A percentile compares a stretch with the other conserved stretches of the same genome.
phyloP scores from a whole-genome alignment of 1,284 basidiomycete genomes.

The Sanghuangporus baumii region DNA sequence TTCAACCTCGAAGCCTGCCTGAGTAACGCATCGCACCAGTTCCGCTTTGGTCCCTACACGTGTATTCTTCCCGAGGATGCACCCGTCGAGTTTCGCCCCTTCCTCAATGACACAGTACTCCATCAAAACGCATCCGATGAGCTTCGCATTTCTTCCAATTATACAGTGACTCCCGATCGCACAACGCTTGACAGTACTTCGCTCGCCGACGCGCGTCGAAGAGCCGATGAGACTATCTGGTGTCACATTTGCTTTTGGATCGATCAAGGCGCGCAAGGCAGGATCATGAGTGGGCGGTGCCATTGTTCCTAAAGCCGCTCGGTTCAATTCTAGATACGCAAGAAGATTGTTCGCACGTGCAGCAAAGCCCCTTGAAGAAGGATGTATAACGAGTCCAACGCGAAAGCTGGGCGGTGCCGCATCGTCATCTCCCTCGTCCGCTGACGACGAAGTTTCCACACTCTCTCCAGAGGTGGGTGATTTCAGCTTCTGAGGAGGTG shows the following conservation, averaged over 20 bases:
- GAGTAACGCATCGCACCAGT: slow-evolving; percentile 81
- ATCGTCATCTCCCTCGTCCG: slow-evolving; percentile 35
- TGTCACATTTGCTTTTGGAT: slow-evolving; percentile 81
- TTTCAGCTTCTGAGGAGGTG: slow-evolving; percentile 19
- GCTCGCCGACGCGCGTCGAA: slow-evolving; percentile 79
- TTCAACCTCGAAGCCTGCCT: slow-evolving; percentile 80
- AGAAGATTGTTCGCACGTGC: slow-evolving; percentile 82
- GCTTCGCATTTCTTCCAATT: slow-evolving; percentile 83
- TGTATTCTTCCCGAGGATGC: slow-evolving; percentile 80
- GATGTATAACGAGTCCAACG: slow-evolving; percentile 57
- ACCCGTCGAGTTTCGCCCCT: slow-evolving; percentile 89
- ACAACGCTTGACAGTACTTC: slow-evolving; percentile 81
- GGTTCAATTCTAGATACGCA: slow-evolving; percentile 79
- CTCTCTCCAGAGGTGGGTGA: slow-evolving; percentile 23
- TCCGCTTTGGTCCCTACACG: slow-evolving; percentile 77
- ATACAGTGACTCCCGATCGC: slow-evolving; percentile 85
- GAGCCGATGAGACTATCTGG: slow-evolving; percentile 80
- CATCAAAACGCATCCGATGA: slow-evolving; percentile 83
- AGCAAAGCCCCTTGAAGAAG: slow-evolving; percentile 51
- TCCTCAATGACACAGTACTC: slow-evolving; percentile 88
- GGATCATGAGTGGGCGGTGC: slow-evolving; percentile 39
- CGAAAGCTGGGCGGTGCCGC: slow-evolving; percentile 41
- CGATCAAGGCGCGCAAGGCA: slow-evolving; percentile 60
- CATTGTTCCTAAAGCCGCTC: slow-evolving; percentile 45
- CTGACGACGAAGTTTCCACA: slow-evolving; percentile 37